Conservation (phyloP, 345 rosid genomes). For the Eucalyptus caleyi region DNA sequence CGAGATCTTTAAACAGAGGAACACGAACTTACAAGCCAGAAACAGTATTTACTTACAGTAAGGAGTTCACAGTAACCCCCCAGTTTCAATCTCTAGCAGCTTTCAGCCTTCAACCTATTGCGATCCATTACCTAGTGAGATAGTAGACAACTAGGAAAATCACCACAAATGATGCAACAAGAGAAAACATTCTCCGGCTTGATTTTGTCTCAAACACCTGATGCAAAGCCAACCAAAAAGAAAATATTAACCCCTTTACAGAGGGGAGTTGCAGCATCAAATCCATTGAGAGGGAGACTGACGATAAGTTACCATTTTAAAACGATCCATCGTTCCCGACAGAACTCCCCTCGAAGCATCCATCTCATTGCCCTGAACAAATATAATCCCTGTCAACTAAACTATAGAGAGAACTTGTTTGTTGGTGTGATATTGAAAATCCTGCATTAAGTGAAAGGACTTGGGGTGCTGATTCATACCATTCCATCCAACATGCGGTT, state of each 20-base stretch:
- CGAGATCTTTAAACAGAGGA: neutral
- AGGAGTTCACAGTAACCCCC: neutral
- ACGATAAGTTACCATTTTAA: slow-evolving; percentile 52
- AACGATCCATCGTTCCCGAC: slow-evolving; percentile 93
- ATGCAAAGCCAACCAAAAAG: neutral
- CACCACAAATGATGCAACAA: slow-evolving; percentile 78
- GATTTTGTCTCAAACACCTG: slow-evolving; percentile 94
- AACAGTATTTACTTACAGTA: neutral
- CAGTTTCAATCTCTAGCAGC: neutral
- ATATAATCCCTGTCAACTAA: neutral
- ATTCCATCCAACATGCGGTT: slow-evolving; percentile 80
- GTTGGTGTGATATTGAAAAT: neutral
- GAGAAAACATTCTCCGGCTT: slow-evolving; percentile 77
- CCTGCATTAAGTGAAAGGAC: neutral
- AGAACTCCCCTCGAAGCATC: slow-evolving; percentile 86
- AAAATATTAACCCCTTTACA: neutral
- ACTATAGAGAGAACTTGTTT: neutral
- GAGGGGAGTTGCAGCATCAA: neutral
- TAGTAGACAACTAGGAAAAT: slow-evolving; percentile 78
- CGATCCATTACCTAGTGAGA: slow-evolving; percentile 46
- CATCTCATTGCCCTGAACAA: slow-evolving; percentile 81
- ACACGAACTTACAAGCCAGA: neutral
- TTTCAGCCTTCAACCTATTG: neutral
- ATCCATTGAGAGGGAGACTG: neutral
- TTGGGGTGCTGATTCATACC: slow-evolving; percentile 24